A percentile compares a stretch with the other conserved stretches of the same genome.
Conservation (phyloP, 805 yeast species). For the Yamadazyma takamatsuzukensis region DNA sequence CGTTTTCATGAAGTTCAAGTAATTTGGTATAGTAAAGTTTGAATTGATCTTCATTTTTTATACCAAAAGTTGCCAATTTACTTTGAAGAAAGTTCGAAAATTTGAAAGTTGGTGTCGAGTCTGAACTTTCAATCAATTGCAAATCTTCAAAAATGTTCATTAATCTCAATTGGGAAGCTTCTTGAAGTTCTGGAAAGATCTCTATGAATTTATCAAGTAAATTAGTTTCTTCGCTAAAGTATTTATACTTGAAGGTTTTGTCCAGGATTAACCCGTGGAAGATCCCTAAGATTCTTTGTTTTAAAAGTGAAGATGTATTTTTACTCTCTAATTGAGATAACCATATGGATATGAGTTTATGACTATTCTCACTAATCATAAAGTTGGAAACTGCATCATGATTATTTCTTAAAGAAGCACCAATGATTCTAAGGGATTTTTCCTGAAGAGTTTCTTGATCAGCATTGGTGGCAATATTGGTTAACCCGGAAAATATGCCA, state of each 20-base stretch:
- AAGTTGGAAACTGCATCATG: constrained; percentile 50
- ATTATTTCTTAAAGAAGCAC: constrained; percentile 72
- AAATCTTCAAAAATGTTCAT: constrained; percentile 48
- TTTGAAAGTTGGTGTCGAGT: constrained; percentile 11
- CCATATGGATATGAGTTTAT: constrained; percentile 13
- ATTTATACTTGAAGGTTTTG: constrained; percentile 26
- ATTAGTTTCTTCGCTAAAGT: constrained; percentile 16
- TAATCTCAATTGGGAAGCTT: constrained; percentile 33
- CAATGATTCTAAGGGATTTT: constrained; percentile 54
- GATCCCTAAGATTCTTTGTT: constrained; percentile 51
- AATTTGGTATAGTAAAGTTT: constrained; percentile 35
- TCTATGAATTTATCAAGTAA: constrained; percentile 24
- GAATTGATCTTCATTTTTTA: constrained; percentile 32
- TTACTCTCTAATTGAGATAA: constrained; percentile 14
- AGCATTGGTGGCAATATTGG: constrained; percentile 16
- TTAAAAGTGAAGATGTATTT: constrained; percentile 30
- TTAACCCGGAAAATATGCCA: constrained; percentile 26
- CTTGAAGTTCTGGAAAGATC: constrained; percentile 24
- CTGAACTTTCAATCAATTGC: constrained; percentile 21
- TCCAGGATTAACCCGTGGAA: constrained; percentile 43
- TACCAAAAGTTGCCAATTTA: constrained; percentile 19
- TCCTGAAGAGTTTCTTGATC: constrained; percentile 29
- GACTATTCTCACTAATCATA: constrained; percentile 16
- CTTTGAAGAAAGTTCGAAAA: constrained; percentile 35
- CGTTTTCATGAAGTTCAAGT: constrained; percentile 28